A percentile compares a stretch with the other conserved stretches of the same genome.
These are phyloP conservation scores for Entrophospora sp. DNA, from an alignment of 192 early-diverging fungal species.

Conservation along the genomic window DNA sequence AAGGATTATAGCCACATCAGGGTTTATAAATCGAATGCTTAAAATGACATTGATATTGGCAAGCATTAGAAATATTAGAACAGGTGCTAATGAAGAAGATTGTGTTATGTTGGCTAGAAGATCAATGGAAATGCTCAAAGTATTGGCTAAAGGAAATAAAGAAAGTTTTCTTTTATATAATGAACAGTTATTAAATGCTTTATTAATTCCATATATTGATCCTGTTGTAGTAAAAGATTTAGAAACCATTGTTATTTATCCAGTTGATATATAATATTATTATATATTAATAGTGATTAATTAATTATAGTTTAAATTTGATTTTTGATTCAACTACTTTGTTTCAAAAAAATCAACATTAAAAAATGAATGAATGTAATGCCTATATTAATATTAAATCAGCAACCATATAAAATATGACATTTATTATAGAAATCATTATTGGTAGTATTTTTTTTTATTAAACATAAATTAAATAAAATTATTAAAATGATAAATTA, in stretches of 20 bases:
- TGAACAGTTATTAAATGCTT: constrained; percentile 6
- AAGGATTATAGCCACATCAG: background rate
- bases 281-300: too few relatives aligned
- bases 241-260: background rate
- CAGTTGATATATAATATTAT: background rate
- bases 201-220: constrained; percentile 4
- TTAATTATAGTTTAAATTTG: too few relatives aligned
- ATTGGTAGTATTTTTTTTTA: too few relatives aligned
- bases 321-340: too few relatives aligned
- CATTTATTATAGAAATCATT: too few relatives aligned
- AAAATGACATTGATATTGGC: constrained; percentile 4
- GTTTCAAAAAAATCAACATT: too few relatives aligned
- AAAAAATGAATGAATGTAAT: too few relatives aligned
- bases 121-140: background rate
- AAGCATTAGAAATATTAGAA: background rate
- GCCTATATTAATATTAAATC: too few relatives aligned
- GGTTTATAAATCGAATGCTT: background rate
- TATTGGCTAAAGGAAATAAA: background rate
- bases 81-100: background rate
- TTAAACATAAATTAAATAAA: too few relatives aligned
- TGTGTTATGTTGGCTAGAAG: background rate
- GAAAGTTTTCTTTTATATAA: background rate
- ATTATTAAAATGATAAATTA: too few relatives aligned
- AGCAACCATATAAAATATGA: too few relatives aligned
- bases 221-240: background rate